Conservation (phyloP, 176 grass and related monocot genomes). For the Rhipidocladum racemiflorum region DNA sequence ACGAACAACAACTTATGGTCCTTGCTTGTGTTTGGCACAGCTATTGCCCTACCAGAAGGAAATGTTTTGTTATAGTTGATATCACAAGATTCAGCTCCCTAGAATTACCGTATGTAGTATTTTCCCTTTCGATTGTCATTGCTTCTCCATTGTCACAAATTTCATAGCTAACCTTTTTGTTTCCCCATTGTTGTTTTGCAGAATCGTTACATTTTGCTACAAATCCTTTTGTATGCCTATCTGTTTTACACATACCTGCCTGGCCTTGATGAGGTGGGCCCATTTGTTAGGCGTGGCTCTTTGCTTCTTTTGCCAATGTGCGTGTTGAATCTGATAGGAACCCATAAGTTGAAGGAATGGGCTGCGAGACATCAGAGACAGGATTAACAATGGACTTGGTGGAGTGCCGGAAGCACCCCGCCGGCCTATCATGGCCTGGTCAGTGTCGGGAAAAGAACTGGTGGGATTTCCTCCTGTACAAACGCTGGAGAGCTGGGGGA, state of each 20-base stretch:
- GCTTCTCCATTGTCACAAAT: no score
- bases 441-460: no score
- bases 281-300: not conserved
- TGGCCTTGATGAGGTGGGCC: not conserved
- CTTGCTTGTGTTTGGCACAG: no score
- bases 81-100: not conserved
- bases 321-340: not conserved
- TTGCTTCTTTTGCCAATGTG: not conserved
- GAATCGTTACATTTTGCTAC: not conserved
- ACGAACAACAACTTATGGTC: no score
- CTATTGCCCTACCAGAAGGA: no score
- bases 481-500: no score
- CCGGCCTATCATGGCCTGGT: no score
- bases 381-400: no score
- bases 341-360: not conserved
- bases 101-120: not conserved
- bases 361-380: no score
- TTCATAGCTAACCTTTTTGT: not conserved
- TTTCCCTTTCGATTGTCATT: not conserved
- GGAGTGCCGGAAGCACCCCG: no score
- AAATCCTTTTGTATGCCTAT: not conserved
- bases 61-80: no score
- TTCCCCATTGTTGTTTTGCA: not conserved
- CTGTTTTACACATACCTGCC: not conserved
- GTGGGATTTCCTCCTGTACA: no score